Percentiles rank a stretch among this genome's conserved stretches.
phyloP scores from a whole-genome alignment of 2,329 filamentous ascomycete species.

The Myriangium duriaei region DNA sequence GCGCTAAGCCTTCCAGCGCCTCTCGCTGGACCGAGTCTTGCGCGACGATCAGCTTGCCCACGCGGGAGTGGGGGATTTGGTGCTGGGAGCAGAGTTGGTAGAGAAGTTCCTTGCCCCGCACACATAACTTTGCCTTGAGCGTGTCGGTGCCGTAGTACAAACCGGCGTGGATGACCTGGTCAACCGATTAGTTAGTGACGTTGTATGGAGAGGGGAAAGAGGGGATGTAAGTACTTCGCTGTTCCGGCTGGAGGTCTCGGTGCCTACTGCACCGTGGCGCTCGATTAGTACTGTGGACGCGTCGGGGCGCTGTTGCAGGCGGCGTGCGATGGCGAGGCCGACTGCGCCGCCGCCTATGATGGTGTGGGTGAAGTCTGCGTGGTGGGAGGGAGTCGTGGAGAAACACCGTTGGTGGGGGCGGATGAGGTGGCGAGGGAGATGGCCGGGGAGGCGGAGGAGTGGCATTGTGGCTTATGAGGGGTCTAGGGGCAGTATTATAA shows the following conservation, averaged over 20 bases:
- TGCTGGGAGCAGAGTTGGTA: slow-evolving; percentile 63
- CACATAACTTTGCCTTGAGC: slow-evolving; percentile 74
- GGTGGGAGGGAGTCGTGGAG: slow-evolving; percentile 27
- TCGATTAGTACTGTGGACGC: slow-evolving; percentile 68
- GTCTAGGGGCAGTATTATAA: too few relatives aligned
- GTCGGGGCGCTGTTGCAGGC: slow-evolving; percentile 49
- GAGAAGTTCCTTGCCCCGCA: slow-evolving; percentile 61
- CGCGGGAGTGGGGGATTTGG: slow-evolving; percentile 57
- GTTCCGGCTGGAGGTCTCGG: slow-evolving; percentile 80
- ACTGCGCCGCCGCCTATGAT: slow-evolving; percentile 62
- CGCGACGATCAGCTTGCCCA: slow-evolving; percentile 90
- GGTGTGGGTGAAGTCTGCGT: slow-evolving; percentile 52
- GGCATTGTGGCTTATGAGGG: too few relatives aligned
- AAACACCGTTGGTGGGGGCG: slow-evolving; percentile 22
- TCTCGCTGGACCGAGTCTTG: slow-evolving; percentile 60
- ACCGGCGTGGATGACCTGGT: slow-evolving; percentile 79
- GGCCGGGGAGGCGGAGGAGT: too few relatives aligned
- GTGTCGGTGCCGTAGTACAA: slow-evolving; percentile 70
- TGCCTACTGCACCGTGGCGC: slow-evolving; percentile 61
- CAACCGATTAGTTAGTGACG: neutral
- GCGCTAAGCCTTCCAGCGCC: slow-evolving; percentile 46
- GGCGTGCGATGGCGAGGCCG: slow-evolving; percentile 65
- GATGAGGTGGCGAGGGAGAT: too few relatives aligned
- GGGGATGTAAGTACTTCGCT: slow-evolving; percentile 49
- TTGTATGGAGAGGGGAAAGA: neutral